Base-by-base conservation (phyloP, 306 rosid genomes). In the Trifolium fragiferum region DNA sequence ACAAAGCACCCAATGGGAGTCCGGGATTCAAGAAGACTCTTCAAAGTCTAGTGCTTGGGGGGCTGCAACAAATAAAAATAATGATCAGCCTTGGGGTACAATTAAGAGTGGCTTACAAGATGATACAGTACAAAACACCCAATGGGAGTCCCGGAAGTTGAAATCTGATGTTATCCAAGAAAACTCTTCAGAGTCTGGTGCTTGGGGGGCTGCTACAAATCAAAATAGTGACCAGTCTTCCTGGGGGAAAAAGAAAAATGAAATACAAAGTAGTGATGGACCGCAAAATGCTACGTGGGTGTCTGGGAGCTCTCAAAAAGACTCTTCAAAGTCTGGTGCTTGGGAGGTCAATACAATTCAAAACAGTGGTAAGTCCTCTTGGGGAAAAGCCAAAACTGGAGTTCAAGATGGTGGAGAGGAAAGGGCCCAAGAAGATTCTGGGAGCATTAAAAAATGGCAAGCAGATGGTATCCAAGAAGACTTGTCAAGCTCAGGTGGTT, bases 21-120 rank as follows among this genome's bases (percentile, higher is more conserved):
- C 72, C 11, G 64, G 33, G 72, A 64, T 64, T 35, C 47, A 49
- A 23, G 70, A 63, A 23, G 73, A 76, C 49, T 68, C 74, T 47
- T 60, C 76, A 8, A 25, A 25, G 18, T 54, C 60, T 9, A 0
- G 30, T 54, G 60, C 60, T 19, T 53, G 60, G 60, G 60, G 60
- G 13, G 30, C 60, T 7, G 6, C 2, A 1, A 9, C 60, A 19
- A 53, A 53, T 11, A 43, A 73, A 30, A 60, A 20, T 2, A 43
- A 2, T 43, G 32, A n/a, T 58, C 49, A 51, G 68, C 32, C 68
- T 40, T 57, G n/a, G 76, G 76, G 55, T 0, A 53, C 1, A 11
- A 70, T 8, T 0, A 57, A 57, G 2, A 11, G 37, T 58, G 37
- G 38, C n/a, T 5, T 19, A 16, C 59, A 55, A 19, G 60, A 55